These are phyloP conservation scores for Phlebiopsis flavidoalba DNA, from an alignment of 768 basidiomycete species.

Conservation along the genomic window DNA sequence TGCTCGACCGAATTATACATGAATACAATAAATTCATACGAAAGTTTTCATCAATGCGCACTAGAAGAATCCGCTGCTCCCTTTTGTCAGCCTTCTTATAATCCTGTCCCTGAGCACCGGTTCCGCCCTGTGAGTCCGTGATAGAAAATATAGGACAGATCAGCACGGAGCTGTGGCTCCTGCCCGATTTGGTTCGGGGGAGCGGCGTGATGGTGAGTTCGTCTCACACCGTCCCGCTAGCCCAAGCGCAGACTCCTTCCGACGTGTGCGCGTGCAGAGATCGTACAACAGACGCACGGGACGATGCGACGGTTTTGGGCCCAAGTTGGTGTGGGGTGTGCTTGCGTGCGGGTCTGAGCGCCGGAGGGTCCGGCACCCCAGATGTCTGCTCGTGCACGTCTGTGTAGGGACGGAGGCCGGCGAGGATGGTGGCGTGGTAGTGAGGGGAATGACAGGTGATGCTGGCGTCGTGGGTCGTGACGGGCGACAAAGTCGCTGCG, in stretches of 20 bases:
- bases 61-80: not conserved
- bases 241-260: not conserved
- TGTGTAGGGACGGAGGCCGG: conserved; percentile 1
- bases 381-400: not conserved
- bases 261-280: not conserved
- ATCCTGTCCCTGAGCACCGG: not conserved
- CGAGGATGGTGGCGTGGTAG: conserved; percentile 8
- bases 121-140: not conserved
- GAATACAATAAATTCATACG: conserved; percentile 3
- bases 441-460: not conserved
- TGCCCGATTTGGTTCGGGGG: not conserved
- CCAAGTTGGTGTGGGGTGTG: not conserved
- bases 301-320: not conserved
- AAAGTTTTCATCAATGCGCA: not conserved
- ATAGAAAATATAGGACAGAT: not conserved
- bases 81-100: conserved; percentile 2
- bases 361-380: not conserved
- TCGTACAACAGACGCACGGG: not conserved
- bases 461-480: conserved; percentile 2
- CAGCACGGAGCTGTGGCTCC: not conserved
- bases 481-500: not conserved
- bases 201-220: not conserved
- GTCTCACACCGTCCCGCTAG: not conserved
- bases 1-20: conserved; percentile 9
- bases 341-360: not conserved